Base-by-base conservation (phyloP, 768 basidiomycete genomes). In the Hebeloma cylindrosporum region DNA sequence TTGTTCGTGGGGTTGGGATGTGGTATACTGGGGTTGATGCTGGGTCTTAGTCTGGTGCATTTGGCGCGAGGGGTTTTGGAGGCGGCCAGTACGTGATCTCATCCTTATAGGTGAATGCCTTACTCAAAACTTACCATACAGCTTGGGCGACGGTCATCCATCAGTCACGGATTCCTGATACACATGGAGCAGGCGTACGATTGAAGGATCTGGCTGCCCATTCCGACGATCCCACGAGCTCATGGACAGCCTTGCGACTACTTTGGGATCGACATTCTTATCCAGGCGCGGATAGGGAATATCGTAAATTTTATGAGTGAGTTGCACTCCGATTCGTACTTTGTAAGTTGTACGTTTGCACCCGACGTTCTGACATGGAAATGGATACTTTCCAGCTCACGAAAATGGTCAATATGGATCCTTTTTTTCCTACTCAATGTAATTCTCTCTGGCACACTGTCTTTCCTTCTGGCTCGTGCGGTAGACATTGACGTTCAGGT, bases 71-170 rank as follows among this genome's bases (percentile, higher is more conserved):
- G 53, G 20, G 62, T 65, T 40, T 35, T 71, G 35, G 70, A 71
- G 48, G 67, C 72, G 43, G 59, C 68, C 16, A 63, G 72, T 74
- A 43, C 61, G 33, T 30, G 3, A 7, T 13, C 20, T 22, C 9
- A 26, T 30, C 10, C 16, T 20, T 3, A 6, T 5, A 11, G 10
- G 21, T 14, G 18, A 7, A 16, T 11, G 16, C 1, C 21, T 30
- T 20, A 27, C 16, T 16, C 39, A 13, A 5, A 26, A 4, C 21
- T 30, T 43, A 26, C 35, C 42, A 14, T 33, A 23, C 30, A 74
- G 71, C 68, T 2, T 74, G 72, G 71, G 71, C 71, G 3, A 74
- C 71, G 3, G 51, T 74, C 8, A 71, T 74, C 10, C 70, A 74
- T 34, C 68, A 68, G 48, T 71, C 70, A 20, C 59, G 58, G 14